A percentile compares a stretch with the other conserved stretches of the same genome.
These are phyloP conservation scores for Termitomyces sp. DNA, from an alignment of 768 basidiomycete species.

Conservation along the genomic window DNA sequence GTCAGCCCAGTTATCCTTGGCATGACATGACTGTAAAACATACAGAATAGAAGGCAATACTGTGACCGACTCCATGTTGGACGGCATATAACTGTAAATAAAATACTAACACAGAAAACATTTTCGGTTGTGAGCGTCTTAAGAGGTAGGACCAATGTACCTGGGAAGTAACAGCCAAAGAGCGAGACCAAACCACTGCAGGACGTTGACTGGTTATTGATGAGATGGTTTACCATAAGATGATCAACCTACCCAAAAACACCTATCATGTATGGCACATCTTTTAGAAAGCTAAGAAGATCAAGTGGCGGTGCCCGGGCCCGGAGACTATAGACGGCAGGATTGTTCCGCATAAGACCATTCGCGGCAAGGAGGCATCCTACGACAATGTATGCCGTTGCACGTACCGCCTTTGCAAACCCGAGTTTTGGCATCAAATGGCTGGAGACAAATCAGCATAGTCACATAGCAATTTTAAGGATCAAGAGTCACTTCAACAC, in stretches of 20 bases:
- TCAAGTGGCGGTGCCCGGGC: conserved; percentile 12
- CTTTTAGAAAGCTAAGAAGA: conserved; percentile 25
- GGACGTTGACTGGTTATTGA: background rate
- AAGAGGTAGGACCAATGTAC: conserved; percentile 1
- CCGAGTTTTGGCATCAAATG: conserved; percentile 17
- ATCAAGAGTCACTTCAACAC: conserved; percentile 17
- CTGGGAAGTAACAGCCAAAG: conserved; percentile 11
- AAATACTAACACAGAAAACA: background rate
- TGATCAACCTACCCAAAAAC: conserved; percentile 19
- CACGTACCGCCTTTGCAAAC: conserved; percentile 23
- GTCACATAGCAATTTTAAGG: too few species aligned
- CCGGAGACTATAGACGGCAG: conserved; percentile 2
- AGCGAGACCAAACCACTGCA: conserved; percentile 1
- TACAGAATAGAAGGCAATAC: conserved; percentile 16
- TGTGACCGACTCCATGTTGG: conserved; percentile 15
- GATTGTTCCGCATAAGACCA: conserved; percentile 18
- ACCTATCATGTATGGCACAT: conserved; percentile 22
- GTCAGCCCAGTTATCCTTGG: background rate
- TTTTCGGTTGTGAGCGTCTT: background rate
- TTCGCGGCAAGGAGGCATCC: conserved; percentile 21
- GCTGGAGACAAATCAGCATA: conserved; percentile 8
- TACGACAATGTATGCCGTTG: conserved; percentile 22
- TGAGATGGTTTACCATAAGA: background rate
- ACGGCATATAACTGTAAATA: conserved; percentile 14
- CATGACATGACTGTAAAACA: background rate